Percentiles rank a stretch among this genome's conserved stretches.
Conservation (phyloP, 352 stramenopile species). For the Aphanomyces euteiches region DNA sequence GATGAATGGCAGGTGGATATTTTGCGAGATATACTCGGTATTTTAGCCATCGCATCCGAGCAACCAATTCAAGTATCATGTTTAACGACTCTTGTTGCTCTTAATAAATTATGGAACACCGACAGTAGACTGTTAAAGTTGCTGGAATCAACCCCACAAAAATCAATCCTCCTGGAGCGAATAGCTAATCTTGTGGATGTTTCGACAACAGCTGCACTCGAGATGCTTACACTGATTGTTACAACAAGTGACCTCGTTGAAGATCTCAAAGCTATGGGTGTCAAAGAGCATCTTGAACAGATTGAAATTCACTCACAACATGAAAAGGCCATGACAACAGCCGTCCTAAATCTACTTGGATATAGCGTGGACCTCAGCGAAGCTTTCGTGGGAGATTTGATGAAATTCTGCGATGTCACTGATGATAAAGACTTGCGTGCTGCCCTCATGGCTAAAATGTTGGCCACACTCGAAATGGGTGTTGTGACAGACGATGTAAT, state of each 20-base stretch:
- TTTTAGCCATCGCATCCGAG: not conserved
- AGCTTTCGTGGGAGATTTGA: conserved; percentile 50
- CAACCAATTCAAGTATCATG: conserved; percentile 4
- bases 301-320: conserved; percentile 47
- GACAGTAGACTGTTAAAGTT: not conserved
- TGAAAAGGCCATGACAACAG: conserved; percentile 56
- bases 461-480: conserved; percentile 11
- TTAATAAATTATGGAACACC: conserved; percentile 8
- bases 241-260: conserved; percentile 47
- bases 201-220: conserved; percentile 35
- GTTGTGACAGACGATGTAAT: conserved; percentile 15
- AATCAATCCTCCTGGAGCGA: not conserved
- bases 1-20: conserved; percentile 5
- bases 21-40: not conserved
- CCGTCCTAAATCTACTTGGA: conserved; percentile 59
- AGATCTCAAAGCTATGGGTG: conserved; percentile 49
- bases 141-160: not conserved
- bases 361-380: conserved; percentile 68
- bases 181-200: not conserved
- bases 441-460: not conserved
- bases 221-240: conserved; percentile 53
- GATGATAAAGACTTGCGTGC: not conserved
- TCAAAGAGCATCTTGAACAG: conserved; percentile 55
- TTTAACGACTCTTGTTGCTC: conserved; percentile 3
- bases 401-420: conserved; percentile 34